Evolutionary conservation across 768 basidiomycete genomes (phyloP), one percentile per base, ranked within the genome.

Genomic region (Panaeolus cyanescens): DNA sequence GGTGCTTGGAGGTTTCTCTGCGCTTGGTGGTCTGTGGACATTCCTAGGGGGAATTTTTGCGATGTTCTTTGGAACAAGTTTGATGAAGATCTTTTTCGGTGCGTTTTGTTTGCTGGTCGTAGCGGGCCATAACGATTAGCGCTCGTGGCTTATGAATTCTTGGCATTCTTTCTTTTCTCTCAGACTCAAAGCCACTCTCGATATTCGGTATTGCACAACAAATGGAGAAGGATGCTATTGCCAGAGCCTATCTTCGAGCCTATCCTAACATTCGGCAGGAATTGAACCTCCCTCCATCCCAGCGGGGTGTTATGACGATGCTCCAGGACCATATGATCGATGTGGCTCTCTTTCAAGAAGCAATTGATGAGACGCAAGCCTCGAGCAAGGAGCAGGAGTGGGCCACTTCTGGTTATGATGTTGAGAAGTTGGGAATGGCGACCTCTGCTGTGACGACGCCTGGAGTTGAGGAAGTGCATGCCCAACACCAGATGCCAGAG

Each of bases 21-120:
- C 40, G 4, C 15, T 59, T 34, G 58, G 58, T 32, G 58, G 58
- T 20, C 28, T 59, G 32, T 59, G 58, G 58, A 59, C 58, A 17
- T 59, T 59, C 45, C 58, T 59, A 0, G 58, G 58, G 2, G 58
- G 58, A 12, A 32, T 59, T 20, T 59, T 50, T 28, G 58, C 31
- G 5, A 9, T 59, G 19, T 22, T 59, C 7, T 59, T 59, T 59
- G 58, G 58, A 4, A 57, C 34, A 4, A 36, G 20, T 3, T n/a
- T 57, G 28, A 57, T 57, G 56, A 39, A 32, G 15, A 39, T 57
- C 5, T 36, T 39, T 9, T 39, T 57, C 39, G 32, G 56, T 57
- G n/a, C 36, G 36, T 17, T 17, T n/a, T n/a, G n/a, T n/a, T n/a
- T n/a, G n/a, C n/a, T n/a, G n/a, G n/a, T n/a, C n/a, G n/a, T n/a